Percentiles rank a stretch among this genome's conserved stretches.
Conservation (phyloP, 116 monocot species). For the Iris pallida region DNA sequence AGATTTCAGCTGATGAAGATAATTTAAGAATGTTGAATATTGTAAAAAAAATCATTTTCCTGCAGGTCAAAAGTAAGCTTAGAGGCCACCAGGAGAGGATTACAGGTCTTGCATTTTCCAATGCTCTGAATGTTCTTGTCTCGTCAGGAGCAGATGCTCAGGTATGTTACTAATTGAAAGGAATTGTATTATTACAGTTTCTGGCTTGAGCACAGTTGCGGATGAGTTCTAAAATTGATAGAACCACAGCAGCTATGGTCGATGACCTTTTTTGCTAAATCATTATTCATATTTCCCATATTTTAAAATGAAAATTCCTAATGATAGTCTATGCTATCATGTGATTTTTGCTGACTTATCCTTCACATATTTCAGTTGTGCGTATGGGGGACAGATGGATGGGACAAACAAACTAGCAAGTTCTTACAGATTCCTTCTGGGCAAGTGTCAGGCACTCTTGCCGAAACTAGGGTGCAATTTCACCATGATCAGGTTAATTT, state of each 20-base stretch:
- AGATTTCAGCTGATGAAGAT: too few relatives aligned
- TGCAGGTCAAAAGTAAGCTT: slow-evolving; percentile 25
- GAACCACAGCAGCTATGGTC: too few relatives aligned
- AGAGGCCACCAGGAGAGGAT: slow-evolving; percentile 32
- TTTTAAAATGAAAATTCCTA: too few relatives aligned
- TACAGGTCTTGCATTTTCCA: slow-evolving; percentile 34
- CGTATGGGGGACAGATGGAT: slow-evolving; percentile 36
- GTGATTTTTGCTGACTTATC: not conserved
- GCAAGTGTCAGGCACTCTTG: slow-evolving; percentile 10
- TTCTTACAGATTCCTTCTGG: too few relatives aligned
- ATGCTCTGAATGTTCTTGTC: slow-evolving; percentile 22
- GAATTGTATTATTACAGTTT: not conserved
- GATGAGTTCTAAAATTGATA: not conserved
- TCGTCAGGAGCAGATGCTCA: slow-evolving; percentile 42
- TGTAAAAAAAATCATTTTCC: too few relatives aligned
- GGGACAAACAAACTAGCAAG: slow-evolving; percentile 33
- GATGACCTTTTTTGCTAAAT: too few relatives aligned
- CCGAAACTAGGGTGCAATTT: slow-evolving; percentile 37
- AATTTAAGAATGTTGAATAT: too few relatives aligned
- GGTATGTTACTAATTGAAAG: slow-evolving; percentile 15
- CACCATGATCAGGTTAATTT: slow-evolving; percentile 40
- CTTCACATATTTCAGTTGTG: slow-evolving; percentile 24
- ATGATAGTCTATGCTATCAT: not conserved
- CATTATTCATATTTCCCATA: too few relatives aligned
- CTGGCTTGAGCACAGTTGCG: not conserved